phyloP scores from a whole-genome alignment of 441 rosid species.

The Manihot esculenta region DNA sequence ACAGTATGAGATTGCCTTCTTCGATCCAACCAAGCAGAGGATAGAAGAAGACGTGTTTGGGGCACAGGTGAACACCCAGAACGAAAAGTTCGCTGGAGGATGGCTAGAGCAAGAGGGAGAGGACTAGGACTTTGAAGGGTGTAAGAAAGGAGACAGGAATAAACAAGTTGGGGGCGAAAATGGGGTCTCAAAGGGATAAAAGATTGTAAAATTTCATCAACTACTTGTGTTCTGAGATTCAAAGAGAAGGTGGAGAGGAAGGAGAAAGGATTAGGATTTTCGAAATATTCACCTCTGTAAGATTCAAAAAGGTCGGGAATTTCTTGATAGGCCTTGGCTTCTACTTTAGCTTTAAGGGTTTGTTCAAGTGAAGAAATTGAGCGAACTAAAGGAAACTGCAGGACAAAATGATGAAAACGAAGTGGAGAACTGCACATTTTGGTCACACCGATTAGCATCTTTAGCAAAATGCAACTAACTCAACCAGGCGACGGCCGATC shows the following conservation, averaged over 20 bases:
- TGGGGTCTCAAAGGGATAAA: slow-evolving; percentile 61
- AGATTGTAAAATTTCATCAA: slow-evolving; percentile 64
- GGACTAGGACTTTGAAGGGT: slow-evolving; percentile 59
- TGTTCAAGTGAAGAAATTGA: slow-evolving; percentile 49
- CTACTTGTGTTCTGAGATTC: slow-evolving; percentile 36
- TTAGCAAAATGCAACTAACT: background rate
- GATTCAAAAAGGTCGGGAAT: slow-evolving; percentile 63
- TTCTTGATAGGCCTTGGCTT: slow-evolving; percentile 46
- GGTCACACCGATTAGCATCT: slow-evolving; percentile 10
- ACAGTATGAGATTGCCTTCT: slow-evolving; percentile 38
- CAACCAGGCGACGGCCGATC: slow-evolving; percentile 7
- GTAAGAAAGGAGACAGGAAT: slow-evolving; percentile 58
- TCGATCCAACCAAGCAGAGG: slow-evolving; percentile 62
- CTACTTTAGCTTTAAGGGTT: slow-evolving; percentile 51
- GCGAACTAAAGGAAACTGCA: slow-evolving; percentile 3
- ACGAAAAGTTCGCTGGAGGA: slow-evolving; percentile 69
- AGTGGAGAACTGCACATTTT: slow-evolving; percentile 12
- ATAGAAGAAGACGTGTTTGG: slow-evolving; percentile 52
- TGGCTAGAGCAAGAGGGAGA: slow-evolving; percentile 58
- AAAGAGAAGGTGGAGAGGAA: slow-evolving; percentile 53
- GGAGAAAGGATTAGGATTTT: slow-evolving; percentile 54
- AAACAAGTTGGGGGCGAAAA: slow-evolving; percentile 40
- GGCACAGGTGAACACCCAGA: slow-evolving; percentile 67
- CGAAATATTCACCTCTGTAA: slow-evolving; percentile 28
- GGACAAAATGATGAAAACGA: slow-evolving; percentile 1